Evolutionary conservation across 495 filamentous ascomycete species (phyloP), one percentile per base, ranked within the genome.

Genomic region (Podospora didyma): DNA sequence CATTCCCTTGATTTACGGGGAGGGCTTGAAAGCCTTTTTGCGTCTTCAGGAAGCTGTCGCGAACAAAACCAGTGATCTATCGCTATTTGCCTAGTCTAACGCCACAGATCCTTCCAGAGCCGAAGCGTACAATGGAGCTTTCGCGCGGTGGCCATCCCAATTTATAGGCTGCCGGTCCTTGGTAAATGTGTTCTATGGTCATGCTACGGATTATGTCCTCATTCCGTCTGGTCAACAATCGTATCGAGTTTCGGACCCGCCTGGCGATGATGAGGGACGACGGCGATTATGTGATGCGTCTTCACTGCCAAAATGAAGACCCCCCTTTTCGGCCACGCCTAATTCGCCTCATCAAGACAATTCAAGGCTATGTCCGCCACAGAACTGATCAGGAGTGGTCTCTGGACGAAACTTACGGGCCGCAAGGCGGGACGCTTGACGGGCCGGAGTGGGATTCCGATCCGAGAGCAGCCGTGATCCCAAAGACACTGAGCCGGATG

Each of bases 1-100:
- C 47, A 69, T 74, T 59, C 62, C 70, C 1, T 54, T 66, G 10
- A 34, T 73, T 2, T 75, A 73, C 26, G 71, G 71, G 7, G 73
- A 74, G 48, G 58, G 66, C 16, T 56, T 59, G 9, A 65, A 61
- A 12, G 67, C 70, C 6, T 70, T 70, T 22, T 7, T 20, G 5
- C 54, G 70, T 12, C 59, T 73, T 3, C 62, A 65, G 52, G 42
- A 66, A 14, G 65, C 70, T 52, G 62, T 68, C 28, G 57, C 64
- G 3, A 54, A 52, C 34, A 28, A 22, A 6, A 46, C 56, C 31
- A 17, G 54, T 24, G 62, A 65, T 41, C 41, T 70, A 21, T 68
- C 66, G 4, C 56, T 75, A 2, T 58, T 75, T 5, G 70, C 68
- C 2, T 72, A 64, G 69, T 47, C 59, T 9, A 31, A 21, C 5